These are phyloP conservation scores for Musa acuminata DNA, from an alignment of 176 grass and related monocot species.

Conservation along the genomic window DNA sequence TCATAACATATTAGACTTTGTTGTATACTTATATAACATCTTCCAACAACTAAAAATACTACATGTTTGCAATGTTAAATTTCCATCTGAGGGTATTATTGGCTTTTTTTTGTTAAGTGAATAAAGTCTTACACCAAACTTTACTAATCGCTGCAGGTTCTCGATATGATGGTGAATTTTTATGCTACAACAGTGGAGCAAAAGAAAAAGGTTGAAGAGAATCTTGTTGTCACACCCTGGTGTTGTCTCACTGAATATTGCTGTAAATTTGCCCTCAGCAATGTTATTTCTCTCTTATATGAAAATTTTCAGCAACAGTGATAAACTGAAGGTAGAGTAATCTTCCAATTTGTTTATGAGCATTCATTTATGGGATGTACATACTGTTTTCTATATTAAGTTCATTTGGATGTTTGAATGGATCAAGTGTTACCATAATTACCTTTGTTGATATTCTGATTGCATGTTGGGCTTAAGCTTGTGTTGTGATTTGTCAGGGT, in stretches of 20 bases:
- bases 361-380: background rate
- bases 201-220: conserved; percentile 40
- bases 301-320: too few species aligned
- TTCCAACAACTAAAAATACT: too few species aligned
- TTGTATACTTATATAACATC: background rate
- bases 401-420: too few species aligned
- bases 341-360: background rate
- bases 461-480: background rate
- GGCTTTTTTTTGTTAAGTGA: background rate
- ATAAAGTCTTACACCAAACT: background rate
- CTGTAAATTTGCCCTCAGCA: conserved; percentile 46
- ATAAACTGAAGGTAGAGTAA: background rate
- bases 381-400: too few species aligned
- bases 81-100: background rate
- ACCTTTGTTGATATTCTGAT: background rate
- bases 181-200: conserved; percentile 41
- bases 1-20: background rate
- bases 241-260: conserved; percentile 77
- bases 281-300: background rate
- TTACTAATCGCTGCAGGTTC: conserved; percentile 39
- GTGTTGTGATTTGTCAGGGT: conserved; percentile 1
- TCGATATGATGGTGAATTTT: conserved; percentile 62
- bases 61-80: background rate
- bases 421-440: too few species aligned
- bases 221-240: conserved; percentile 62